Conservation (phyloP, 2,329 filamentous ascomycete genomes). For the Pseudogymnoascus sp. region DNA sequence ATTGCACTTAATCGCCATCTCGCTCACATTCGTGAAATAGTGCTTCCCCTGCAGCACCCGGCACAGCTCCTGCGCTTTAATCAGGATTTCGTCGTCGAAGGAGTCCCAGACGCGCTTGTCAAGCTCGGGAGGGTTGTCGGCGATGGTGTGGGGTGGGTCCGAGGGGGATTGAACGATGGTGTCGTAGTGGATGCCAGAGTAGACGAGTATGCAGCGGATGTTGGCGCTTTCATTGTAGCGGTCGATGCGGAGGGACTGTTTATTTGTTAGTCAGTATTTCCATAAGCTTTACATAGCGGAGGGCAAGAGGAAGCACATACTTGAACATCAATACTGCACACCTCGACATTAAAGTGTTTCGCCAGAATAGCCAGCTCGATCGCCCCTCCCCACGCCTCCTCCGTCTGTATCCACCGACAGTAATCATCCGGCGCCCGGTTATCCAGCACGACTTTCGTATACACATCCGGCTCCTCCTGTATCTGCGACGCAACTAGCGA, state of each 20-base stretch:
- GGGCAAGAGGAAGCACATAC: slow-evolving; percentile 23
- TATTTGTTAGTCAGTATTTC: slow-evolving; percentile 17
- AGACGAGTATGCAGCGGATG: slow-evolving; percentile 69
- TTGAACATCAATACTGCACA: slow-evolving; percentile 74
- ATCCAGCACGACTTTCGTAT: slow-evolving; percentile 70
- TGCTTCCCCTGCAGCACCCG: slow-evolving; percentile 59
- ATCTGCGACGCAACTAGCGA: slow-evolving; percentile 74
- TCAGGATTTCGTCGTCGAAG: slow-evolving; percentile 58
- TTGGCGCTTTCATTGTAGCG: slow-evolving; percentile 66
- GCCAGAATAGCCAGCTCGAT: slow-evolving; percentile 84
- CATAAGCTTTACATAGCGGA: background rate
- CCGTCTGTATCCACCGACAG: slow-evolving; percentile 70
- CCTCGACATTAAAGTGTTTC: slow-evolving; percentile 76
- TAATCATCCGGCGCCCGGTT: slow-evolving; percentile 60
- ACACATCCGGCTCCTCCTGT: slow-evolving; percentile 61
- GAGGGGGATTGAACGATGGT: slow-evolving; percentile 68
- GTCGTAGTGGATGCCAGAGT: slow-evolving; percentile 92
- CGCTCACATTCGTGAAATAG: slow-evolving; percentile 84
- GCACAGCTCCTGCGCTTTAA: slow-evolving; percentile 57
- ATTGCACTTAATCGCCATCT: slow-evolving; percentile 72
- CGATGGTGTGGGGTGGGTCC: slow-evolving; percentile 45
- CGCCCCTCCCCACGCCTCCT: slow-evolving; percentile 81
- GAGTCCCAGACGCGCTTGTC: slow-evolving; percentile 57
- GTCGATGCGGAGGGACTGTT: slow-evolving; percentile 54
- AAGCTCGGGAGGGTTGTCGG: slow-evolving; percentile 58